phyloP scores from a whole-genome alignment of 75 land plant species.

The Sequoiadendron giganteum region DNA sequence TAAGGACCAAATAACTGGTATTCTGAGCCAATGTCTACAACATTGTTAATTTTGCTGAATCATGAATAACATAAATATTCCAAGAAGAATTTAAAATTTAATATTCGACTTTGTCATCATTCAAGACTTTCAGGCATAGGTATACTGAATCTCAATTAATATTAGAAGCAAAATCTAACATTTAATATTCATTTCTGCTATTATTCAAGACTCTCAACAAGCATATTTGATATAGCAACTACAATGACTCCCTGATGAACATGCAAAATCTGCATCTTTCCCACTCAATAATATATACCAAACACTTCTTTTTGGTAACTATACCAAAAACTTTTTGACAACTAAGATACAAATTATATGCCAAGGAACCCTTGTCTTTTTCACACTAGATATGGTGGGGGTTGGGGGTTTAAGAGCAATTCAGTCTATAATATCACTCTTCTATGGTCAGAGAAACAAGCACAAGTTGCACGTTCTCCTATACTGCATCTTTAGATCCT shows the following conservation, averaged over 20 bases:
- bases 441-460: background rate
- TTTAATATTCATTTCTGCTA: constrained; percentile 1
- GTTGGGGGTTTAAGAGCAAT: no score
- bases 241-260: background rate
- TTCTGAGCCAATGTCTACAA: background rate
- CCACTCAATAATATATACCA: background rate
- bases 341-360: no score
- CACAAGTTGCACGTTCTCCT: no score
- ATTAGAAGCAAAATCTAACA: background rate
- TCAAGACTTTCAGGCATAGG: background rate
- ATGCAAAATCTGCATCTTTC: background rate
- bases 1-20: background rate
- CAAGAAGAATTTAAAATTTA: no score
- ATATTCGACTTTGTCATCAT: no score
- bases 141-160: background rate
- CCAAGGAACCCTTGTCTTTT: no score
- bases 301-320: no score
- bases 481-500: no score
- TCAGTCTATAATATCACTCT: no score
- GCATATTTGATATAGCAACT: background rate
- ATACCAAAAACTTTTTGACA: no score
- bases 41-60: background rate
- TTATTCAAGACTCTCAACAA: background rate
- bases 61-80: background rate
- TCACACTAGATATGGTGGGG: no score